A percentile compares a stretch with the other conserved stretches of the same genome.
Conservation (phyloP, 225 moss, liverwort and hornwort species). For the Bryum argenteum region DNA sequence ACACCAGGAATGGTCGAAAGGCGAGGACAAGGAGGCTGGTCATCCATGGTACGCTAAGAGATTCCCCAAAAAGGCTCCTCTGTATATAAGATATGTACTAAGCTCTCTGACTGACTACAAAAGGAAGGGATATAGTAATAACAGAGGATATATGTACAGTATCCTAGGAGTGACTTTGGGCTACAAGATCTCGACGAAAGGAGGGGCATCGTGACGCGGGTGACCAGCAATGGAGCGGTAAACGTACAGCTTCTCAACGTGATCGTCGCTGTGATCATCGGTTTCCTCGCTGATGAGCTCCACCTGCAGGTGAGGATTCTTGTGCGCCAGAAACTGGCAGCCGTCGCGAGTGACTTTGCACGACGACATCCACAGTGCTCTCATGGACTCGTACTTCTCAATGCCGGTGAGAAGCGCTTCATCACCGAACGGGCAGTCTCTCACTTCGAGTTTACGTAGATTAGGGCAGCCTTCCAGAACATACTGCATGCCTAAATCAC, state of each 20-base stretch:
- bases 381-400: slow-evolving; percentile 63
- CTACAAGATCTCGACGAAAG: slow-evolving; percentile 49
- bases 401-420: slow-evolving; percentile 54
- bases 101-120: slow-evolving; percentile 31
- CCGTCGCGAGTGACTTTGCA: slow-evolving; percentile 52
- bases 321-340: slow-evolving; percentile 54
- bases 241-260: slow-evolving; percentile 62
- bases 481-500: slow-evolving; percentile 53
- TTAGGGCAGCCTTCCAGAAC: slow-evolving; percentile 51
- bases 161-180: slow-evolving; percentile 15
- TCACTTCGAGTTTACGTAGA: slow-evolving; percentile 51
- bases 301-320: slow-evolving; percentile 45
- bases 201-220: slow-evolving; percentile 47
- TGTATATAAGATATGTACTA: slow-evolving; percentile 21
- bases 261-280: slow-evolving; percentile 31
- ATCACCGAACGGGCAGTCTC: slow-evolving; percentile 56
- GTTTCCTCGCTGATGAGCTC: slow-evolving; percentile 61
- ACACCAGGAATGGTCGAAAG: slow-evolving; percentile 30
- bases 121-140: slow-evolving; percentile 30
- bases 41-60: slow-evolving; percentile 26
- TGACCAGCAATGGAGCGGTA: slow-evolving; percentile 60
- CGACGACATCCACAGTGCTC: slow-evolving; percentile 57
- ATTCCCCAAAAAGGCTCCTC: slow-evolving; percentile 41
- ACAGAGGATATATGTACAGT: slow-evolving; percentile 56
- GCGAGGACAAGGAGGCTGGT: slow-evolving; percentile 31